phyloP scores from a whole-genome alignment of 2,329 filamentous ascomycete species.

The Calonectria honghensis region DNA sequence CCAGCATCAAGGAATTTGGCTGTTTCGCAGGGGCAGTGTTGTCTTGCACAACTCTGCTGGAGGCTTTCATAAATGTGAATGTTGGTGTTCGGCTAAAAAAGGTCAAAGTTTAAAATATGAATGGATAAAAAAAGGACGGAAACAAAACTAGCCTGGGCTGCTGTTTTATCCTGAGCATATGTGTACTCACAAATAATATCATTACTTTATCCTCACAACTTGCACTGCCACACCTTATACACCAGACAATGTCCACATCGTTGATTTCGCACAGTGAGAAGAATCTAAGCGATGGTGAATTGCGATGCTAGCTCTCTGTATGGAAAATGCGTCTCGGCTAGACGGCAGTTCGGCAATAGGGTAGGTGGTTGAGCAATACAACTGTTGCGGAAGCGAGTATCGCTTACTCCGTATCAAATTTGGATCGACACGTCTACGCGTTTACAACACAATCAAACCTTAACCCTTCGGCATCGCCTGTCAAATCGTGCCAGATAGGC shows the following conservation, averaged over 20 bases:
- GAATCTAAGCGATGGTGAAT: background rate
- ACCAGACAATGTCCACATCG: background rate
- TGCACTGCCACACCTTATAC: background rate
- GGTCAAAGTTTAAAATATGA: background rate
- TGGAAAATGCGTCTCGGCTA: background rate
- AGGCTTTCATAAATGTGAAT: background rate
- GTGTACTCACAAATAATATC: background rate
- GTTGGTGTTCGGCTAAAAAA: background rate
- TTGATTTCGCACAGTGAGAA: background rate
- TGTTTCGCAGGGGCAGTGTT: constrained; percentile 48
- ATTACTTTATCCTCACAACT: background rate
- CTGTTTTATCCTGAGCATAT: background rate
- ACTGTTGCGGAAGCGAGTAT: background rate
- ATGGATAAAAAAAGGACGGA: background rate
- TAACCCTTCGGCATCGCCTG: background rate
- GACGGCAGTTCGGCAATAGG: background rate
- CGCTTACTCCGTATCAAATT: background rate
- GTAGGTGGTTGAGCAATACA: background rate
- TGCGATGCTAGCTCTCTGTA: background rate
- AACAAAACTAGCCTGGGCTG: background rate
- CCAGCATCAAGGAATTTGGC: constrained; percentile 57
- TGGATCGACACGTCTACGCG: background rate
- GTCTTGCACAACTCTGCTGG: background rate
- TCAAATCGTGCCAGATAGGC: background rate
- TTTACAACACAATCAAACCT: background rate